phyloP scores from a whole-genome alignment of 2,329 filamentous ascomycete species.

The Penicillium sp. region DNA sequence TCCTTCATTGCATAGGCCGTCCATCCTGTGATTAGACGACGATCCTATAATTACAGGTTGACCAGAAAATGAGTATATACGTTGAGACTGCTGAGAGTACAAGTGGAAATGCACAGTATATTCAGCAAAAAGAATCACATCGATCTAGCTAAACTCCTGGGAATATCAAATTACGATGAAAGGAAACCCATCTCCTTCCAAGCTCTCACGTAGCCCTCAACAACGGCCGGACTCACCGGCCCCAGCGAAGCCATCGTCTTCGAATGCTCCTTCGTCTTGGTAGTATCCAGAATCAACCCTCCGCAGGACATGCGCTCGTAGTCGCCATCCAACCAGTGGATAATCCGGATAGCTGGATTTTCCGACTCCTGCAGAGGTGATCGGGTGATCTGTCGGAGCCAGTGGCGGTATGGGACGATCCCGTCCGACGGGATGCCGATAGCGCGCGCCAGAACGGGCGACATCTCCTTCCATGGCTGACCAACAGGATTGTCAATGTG shows the following conservation, averaged over 20 bases:
- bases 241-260: background rate
- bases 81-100: too few relatives aligned
- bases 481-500: slow-evolving; percentile 17
- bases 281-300: slow-evolving; percentile 11
- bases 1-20: too few relatives aligned
- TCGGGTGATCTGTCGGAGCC: background rate
- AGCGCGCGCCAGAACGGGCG: slow-evolving; percentile 2
- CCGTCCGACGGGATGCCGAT: slow-evolving; percentile 3
- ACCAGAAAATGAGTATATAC: too few relatives aligned
- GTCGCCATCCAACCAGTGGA: slow-evolving; percentile 10
- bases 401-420: background rate
- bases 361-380: background rate
- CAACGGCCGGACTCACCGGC: background rate
- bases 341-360: slow-evolving; percentile 11
- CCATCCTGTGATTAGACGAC: too few relatives aligned
- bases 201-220: background rate
- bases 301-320: slow-evolving; percentile 18
- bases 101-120: too few relatives aligned
- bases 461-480: slow-evolving; percentile 14
- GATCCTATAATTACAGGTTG: too few relatives aligned
- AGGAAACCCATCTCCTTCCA: slow-evolving; percentile 4
- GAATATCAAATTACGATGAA: background rate
- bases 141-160: background rate
- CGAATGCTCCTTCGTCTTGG: slow-evolving; percentile 6
- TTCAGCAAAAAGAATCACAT: background rate